Conservation (phyloP, 495 filamentous ascomycete genomes). For the Penicillium ucsense region DNA sequence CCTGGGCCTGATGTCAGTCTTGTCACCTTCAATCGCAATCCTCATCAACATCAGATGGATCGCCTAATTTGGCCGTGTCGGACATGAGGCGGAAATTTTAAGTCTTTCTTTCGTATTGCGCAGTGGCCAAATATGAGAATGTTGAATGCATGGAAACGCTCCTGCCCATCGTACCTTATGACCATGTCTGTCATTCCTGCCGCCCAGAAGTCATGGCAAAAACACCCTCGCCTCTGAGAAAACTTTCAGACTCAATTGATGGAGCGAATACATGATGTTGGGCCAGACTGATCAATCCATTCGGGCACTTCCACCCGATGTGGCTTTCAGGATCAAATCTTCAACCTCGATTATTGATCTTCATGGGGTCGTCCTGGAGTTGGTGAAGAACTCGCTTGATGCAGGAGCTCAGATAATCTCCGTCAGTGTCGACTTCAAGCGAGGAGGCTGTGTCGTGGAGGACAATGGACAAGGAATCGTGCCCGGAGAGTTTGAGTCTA, state of each 20-base stretch:
- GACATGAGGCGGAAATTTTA: no score
- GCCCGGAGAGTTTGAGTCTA: constrained; percentile 57
- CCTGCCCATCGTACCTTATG: neutral
- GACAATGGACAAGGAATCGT: constrained; percentile 79
- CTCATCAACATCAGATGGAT: neutral
- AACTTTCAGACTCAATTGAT: no score
- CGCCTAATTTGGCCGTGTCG: no score
- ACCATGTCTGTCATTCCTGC: no score
- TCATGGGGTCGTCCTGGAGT: constrained; percentile 58
- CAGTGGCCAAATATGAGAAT: neutral
- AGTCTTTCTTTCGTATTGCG: no score
- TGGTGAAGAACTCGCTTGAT: constrained; percentile 85
- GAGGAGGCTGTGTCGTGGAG: constrained; percentile 75
- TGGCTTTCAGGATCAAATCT: constrained; percentile 78
- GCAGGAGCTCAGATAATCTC: constrained; percentile 61
- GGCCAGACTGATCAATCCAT: constrained; percentile 34
- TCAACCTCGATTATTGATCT: constrained; percentile 69
- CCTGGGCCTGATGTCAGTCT: constrained; percentile 13
- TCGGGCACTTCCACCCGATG: constrained; percentile 60
- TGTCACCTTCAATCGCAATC: constrained; percentile 1
- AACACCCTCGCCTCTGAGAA: no score
- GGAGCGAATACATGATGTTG: constrained; percentile 7
- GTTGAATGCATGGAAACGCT: constrained; percentile 13
- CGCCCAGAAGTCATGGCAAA: no score
- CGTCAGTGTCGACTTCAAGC: constrained; percentile 62